A percentile compares a stretch with the other conserved stretches of the same genome.
phyloP scores from a whole-genome alignment of 2,329 filamentous ascomycete species.

The Truncatella angustata region DNA sequence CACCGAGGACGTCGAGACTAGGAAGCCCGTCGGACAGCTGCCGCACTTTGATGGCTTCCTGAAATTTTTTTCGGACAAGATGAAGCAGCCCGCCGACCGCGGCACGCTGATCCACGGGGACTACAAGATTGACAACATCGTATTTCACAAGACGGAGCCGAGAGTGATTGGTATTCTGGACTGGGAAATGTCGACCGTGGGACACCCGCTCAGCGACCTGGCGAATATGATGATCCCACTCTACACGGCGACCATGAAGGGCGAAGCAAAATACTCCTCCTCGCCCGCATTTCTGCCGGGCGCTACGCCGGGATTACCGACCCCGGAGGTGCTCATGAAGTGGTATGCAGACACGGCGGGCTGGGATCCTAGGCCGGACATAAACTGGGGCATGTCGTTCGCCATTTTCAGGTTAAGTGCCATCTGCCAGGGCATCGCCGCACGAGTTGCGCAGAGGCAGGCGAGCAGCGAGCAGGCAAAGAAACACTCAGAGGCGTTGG shows the following conservation, averaged over 20 bases:
- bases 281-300: constrained; percentile 57
- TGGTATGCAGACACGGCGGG: constrained; percentile 70
- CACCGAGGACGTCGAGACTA: constrained; percentile 73
- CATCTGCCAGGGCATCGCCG: constrained; percentile 86
- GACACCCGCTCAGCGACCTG: constrained; percentile 91
- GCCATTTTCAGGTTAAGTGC: constrained; percentile 59
- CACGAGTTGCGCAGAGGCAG: constrained; percentile 78
- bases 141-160: constrained; percentile 86
- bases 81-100: constrained; percentile 72
- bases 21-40: constrained; percentile 73
- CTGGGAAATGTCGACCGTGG: constrained; percentile 98
- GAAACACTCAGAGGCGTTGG: constrained; percentile 67
- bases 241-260: constrained; percentile 31
- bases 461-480: constrained; percentile 83
- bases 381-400: constrained; percentile 62
- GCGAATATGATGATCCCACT: constrained; percentile 69
- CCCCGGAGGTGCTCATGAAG: constrained; percentile 49
- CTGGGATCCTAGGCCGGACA: constrained; percentile 60
- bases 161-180: constrained; percentile 87
- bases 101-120: constrained; percentile 87
- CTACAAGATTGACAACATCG: constrained; percentile 90
- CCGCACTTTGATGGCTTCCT: constrained; percentile 82
- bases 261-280: constrained; percentile 24
- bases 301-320: constrained; percentile 56
- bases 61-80: constrained; percentile 69